These are phyloP conservation scores for Coemansia sp. DNA, from an alignment of 192 early-diverging fungal genomes.

Conservation along the genomic window DNA sequence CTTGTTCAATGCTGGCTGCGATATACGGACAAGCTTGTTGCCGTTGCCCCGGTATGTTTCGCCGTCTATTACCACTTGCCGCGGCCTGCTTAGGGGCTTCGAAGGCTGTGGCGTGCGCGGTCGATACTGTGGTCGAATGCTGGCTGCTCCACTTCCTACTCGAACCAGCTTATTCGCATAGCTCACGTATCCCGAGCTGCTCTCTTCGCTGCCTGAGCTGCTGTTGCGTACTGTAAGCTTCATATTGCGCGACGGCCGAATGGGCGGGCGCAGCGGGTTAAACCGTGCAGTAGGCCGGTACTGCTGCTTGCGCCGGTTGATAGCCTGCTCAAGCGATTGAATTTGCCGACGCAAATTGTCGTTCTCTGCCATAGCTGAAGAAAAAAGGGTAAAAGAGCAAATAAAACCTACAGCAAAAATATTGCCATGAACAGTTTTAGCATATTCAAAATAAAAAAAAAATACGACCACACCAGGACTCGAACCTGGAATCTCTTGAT, in stretches of 20 bases:
- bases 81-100: neutral
- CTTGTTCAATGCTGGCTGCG: neutral
- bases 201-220: neutral
- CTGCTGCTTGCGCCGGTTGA: conserved; percentile 15
- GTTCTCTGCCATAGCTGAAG: conserved; percentile 8
- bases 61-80: conserved; percentile 24
- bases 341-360: conserved; percentile 37
- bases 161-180: conserved; percentile 41
- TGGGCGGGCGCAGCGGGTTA: conserved; percentile 22
- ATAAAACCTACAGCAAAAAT: too few relatives aligned
- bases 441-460: conserved; percentile 2
- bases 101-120: neutral
- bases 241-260: conserved; percentile 37
- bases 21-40: conserved; percentile 41
- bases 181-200: conserved; percentile 19
- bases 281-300: conserved; percentile 5
- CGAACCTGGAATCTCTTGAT: conserved; percentile 55
- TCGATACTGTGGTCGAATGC: neutral
- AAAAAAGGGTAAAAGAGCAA: too few relatives aligned
- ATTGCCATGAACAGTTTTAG: too few relatives aligned
- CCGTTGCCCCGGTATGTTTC: conserved; percentile 27
- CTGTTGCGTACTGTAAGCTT: conserved; percentile 30
- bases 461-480: conserved; percentile 44
- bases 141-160: conserved; percentile 19
- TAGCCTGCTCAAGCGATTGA: conserved; percentile 22